phyloP scores from a whole-genome alignment of 1,284 basidiomycete genomes.

The Apiotrichum gamsii region DNA sequence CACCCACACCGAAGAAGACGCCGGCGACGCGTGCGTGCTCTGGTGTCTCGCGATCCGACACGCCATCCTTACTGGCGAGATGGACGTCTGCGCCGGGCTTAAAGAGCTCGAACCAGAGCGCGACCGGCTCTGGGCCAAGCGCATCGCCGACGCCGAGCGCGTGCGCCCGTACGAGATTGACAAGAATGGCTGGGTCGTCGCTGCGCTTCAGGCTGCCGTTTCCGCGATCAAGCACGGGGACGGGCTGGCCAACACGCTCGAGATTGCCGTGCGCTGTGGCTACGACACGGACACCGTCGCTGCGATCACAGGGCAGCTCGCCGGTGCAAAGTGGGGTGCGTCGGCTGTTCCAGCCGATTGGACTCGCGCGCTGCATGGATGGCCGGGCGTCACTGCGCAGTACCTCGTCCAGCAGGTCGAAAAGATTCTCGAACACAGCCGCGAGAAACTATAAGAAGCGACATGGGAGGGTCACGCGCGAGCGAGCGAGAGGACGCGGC shows the following conservation, averaged over 20 bases:
- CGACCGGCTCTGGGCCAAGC: background rate
- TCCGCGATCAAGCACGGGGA: background rate
- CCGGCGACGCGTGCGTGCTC: background rate
- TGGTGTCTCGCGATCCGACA: background rate
- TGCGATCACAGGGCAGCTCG: background rate
- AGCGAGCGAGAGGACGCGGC: too few species aligned
- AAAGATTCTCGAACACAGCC: too few species aligned
- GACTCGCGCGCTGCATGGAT: background rate
- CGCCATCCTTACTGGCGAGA: background rate
- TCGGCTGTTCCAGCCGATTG: background rate
- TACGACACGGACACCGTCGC: slow-evolving; percentile 2
- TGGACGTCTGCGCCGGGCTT: background rate
- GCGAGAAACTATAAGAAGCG: too few species aligned
- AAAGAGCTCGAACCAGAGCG: background rate
- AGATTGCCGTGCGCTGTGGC: background rate
- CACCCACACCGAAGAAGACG: background rate
- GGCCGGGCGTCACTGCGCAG: background rate
- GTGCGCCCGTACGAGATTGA: background rate
- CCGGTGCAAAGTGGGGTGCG: background rate
- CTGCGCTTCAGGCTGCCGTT: background rate
- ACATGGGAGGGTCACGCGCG: too few species aligned
- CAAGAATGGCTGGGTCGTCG: background rate
- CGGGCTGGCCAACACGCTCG: background rate
- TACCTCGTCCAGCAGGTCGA: too few species aligned
- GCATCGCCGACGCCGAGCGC: background rate